Percentiles rank a stretch among this genome's conserved stretches.
These are phyloP conservation scores for Cyberlindnera galapagoensis DNA, from an alignment of 805 yeast species.

Conservation along the genomic window DNA sequence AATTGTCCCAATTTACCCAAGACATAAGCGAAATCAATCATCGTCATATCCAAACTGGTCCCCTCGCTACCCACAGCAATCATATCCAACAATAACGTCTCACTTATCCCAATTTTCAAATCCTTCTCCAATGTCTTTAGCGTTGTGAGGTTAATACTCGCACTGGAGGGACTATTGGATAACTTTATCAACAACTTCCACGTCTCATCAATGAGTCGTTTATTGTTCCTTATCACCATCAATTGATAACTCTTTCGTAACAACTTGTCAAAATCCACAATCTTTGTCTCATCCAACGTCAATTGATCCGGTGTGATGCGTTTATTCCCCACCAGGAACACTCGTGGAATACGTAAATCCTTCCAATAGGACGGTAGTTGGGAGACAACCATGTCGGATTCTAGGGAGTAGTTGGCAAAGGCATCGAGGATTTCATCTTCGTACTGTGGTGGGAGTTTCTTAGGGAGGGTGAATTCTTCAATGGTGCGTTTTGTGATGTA, in stretches of 20 bases:
- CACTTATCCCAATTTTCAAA: conserved; percentile 28
- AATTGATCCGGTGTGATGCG: conserved; percentile 21
- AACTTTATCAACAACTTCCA: conserved; percentile 33
- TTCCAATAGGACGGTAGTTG: conserved; percentile 26
- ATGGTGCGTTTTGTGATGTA: conserved; percentile 17
- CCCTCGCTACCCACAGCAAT: conserved; percentile 36
- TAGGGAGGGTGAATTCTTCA: conserved; percentile 26
- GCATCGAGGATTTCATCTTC: conserved; percentile 40
- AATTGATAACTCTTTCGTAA: conserved; percentile 35
- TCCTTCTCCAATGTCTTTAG: conserved; percentile 27
- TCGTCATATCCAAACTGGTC: conserved; percentile 28
- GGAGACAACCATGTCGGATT: conserved; percentile 31
- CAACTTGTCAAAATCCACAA: conserved; percentile 43
- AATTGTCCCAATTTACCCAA: conserved; percentile 40
- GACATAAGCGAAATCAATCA: conserved; percentile 40
- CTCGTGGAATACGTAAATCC: conserved; percentile 26
- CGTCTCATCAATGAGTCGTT: conserved; percentile 27
- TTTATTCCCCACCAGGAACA: conserved; percentile 25
- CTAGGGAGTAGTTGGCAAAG: conserved; percentile 35
- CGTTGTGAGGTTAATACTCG: conserved; percentile 31
- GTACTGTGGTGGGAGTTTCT: conserved; percentile 33
- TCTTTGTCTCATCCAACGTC: conserved; percentile 32
- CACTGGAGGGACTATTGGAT: conserved; percentile 12
- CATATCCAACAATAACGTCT: conserved; percentile 37
- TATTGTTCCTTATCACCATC: conserved; percentile 33